A percentile compares a stretch with the other conserved stretches of the same genome.
phyloP scores from a whole-genome alignment of 78 protist species.

The Dictyostelium capitatum region DNA sequence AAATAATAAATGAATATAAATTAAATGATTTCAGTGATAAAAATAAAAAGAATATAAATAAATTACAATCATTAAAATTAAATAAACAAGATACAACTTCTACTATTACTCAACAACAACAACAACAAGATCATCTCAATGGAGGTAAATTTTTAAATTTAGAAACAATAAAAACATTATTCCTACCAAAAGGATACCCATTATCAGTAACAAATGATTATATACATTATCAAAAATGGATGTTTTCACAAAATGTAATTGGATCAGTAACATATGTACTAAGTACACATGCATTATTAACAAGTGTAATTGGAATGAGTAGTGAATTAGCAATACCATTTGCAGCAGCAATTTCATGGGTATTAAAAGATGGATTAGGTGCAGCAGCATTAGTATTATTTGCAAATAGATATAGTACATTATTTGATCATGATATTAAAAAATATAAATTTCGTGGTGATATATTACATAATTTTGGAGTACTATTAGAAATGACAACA shows the following conservation, averaged over 20 bases:
- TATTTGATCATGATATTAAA: conserved; percentile 72
- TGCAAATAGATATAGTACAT: conserved; percentile 68
- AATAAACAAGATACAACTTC: background rate
- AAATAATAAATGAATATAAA: background rate
- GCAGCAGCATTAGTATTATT: conserved; percentile 68
- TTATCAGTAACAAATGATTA: conserved; percentile 42
- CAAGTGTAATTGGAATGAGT: conserved; percentile 55
- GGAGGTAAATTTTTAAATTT: background rate
- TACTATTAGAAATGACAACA: conserved; percentile 67
- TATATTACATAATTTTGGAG: conserved; percentile 75
- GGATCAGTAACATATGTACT: conserved; percentile 77
- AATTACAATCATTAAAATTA: background rate
- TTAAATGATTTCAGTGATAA: background rate
- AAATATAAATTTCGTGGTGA: conserved; percentile 77
- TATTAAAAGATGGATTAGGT: conserved; percentile 79
- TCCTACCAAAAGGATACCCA: conserved; percentile 78
- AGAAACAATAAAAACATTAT: conserved; percentile 1
- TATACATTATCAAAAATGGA: conserved; percentile 55
- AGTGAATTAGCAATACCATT: conserved; percentile 33
- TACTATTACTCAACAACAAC: background rate
- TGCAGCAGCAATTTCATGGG: conserved; percentile 83
- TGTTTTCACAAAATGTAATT: conserved; percentile 57
- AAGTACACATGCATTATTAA: conserved; percentile 64
- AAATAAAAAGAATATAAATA: background rate
- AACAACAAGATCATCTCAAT: background rate